Evolutionary conservation across 2,329 filamentous ascomycete species (phyloP).

Genomic region (Neopestalotiopsis sp.): DNA sequence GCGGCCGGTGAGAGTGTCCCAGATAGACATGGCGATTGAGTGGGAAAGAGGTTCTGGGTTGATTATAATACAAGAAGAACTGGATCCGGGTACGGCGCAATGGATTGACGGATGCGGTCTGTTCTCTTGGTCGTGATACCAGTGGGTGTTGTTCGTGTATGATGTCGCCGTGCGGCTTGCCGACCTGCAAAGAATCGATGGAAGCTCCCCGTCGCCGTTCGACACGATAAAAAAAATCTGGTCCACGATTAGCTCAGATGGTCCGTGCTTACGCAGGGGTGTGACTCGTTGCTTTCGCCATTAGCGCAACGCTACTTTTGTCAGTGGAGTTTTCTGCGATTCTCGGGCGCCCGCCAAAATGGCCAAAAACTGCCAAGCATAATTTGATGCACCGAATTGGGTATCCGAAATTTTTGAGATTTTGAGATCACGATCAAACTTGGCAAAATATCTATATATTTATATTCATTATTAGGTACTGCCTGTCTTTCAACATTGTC

Average conservation of each 20-base stretch:
- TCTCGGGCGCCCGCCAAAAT: background rate
- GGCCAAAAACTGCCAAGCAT: background rate
- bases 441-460: background rate
- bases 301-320: background rate
- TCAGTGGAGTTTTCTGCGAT: background rate
- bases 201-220: slow-evolving; percentile 7
- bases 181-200: background rate
- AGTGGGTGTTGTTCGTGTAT: background rate
- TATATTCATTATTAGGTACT: background rate
- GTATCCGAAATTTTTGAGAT: slow-evolving; percentile 2
- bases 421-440: background rate
- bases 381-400: background rate
- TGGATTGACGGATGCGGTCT: background rate
- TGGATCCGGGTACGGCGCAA: background rate
- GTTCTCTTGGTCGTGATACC: background rate
- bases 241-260: slow-evolving; percentile 18
- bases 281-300: background rate
- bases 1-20: slow-evolving; percentile 66
- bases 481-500: background rate
- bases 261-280: slow-evolving; percentile 14
- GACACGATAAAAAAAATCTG: slow-evolving; percentile 17
- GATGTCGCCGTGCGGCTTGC: slow-evolving; percentile 5
- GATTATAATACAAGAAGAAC: background rate
- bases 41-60: background rate
- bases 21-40: slow-evolving; percentile 56